phyloP scores from a whole-genome alignment of 2,329 filamentous ascomycete species.

The Pezicula carpinea region DNA sequence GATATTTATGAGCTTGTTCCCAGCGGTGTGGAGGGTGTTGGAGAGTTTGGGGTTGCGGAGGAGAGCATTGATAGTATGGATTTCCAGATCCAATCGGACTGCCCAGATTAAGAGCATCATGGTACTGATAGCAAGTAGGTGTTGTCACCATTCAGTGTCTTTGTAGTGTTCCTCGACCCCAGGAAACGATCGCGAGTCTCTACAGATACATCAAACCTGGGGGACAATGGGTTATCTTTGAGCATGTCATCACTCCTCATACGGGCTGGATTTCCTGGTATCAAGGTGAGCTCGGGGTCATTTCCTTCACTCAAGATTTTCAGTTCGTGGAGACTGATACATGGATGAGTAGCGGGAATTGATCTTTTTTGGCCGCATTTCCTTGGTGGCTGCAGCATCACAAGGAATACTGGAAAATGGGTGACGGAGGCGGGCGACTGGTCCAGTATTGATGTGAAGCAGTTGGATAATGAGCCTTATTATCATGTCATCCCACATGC shows the following conservation, averaged over 20 bases:
- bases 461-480: slow-evolving; percentile 15
- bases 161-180: slow-evolving; percentile 20
- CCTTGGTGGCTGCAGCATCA: slow-evolving; percentile 23
- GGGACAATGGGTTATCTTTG: slow-evolving; percentile 24
- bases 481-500: slow-evolving; percentile 24
- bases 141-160: slow-evolving; percentile 25
- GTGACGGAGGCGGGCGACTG: slow-evolving; percentile 20
- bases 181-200: slow-evolving; percentile 19
- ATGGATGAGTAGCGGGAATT: slow-evolving; percentile 12
- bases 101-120: too few relatives aligned
- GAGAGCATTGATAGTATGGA: slow-evolving; percentile 35
- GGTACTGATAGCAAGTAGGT: slow-evolving; percentile 34
- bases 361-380: slow-evolving; percentile 25
- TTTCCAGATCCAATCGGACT: too few relatives aligned
- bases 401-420: slow-evolving; percentile 21
- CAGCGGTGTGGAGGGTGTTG: slow-evolving; percentile 56
- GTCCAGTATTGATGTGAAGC: slow-evolving; percentile 21
- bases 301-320: too few relatives aligned
- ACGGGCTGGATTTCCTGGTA: slow-evolving; percentile 16
- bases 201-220: slow-evolving; percentile 23
- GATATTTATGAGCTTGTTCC: slow-evolving; percentile 58
- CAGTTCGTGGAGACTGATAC: background rate
- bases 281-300: slow-evolving; percentile 22
- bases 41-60: slow-evolving; percentile 2
- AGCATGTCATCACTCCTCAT: slow-evolving; percentile 22